Conservation (phyloP, 1,139 yeast species). For the Taphrina confusa region DNA sequence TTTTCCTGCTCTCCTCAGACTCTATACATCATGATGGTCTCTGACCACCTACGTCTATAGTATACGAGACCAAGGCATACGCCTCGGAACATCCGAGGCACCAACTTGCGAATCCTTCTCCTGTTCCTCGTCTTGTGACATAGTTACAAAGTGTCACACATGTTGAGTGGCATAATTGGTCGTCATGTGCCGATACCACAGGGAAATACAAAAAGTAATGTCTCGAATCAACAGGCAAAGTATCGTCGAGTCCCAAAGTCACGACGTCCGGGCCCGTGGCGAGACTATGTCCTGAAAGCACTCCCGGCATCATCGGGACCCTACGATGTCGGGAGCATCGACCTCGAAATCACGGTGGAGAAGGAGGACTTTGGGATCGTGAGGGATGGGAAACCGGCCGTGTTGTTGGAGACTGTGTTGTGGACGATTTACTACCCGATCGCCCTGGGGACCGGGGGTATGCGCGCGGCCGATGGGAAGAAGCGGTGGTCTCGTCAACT, state of each 20-base stretch:
- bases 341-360: constrained; percentile 32
- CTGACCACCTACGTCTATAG: too few species aligned
- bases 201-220: constrained; percentile 16
- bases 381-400: constrained; percentile 16
- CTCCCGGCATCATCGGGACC: constrained; percentile 32
- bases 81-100: too few species aligned
- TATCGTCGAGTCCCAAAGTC: constrained; percentile 20
- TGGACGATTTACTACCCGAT: constrained; percentile 31
- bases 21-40: too few species aligned
- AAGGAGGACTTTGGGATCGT: constrained; percentile 15
- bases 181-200: constrained; percentile 13
- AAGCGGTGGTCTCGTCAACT: constrained; percentile 29
- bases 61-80: too few species aligned
- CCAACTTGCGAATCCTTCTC: too few species aligned
- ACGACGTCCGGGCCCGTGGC: constrained; percentile 18
- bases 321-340: constrained; percentile 34
- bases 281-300: constrained; percentile 25
- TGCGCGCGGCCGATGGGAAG: constrained; percentile 25
- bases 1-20: too few species aligned
- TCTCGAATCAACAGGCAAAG: constrained; percentile 15
- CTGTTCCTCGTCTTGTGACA: too few species aligned
- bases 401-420: constrained; percentile 29
- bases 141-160: too few species aligned
- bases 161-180: neutral
- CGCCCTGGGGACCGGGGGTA: constrained; percentile 17